phyloP scores from a whole-genome alignment of 2,329 filamentous ascomycete species.

The Colletotrichum tropicicola region DNA sequence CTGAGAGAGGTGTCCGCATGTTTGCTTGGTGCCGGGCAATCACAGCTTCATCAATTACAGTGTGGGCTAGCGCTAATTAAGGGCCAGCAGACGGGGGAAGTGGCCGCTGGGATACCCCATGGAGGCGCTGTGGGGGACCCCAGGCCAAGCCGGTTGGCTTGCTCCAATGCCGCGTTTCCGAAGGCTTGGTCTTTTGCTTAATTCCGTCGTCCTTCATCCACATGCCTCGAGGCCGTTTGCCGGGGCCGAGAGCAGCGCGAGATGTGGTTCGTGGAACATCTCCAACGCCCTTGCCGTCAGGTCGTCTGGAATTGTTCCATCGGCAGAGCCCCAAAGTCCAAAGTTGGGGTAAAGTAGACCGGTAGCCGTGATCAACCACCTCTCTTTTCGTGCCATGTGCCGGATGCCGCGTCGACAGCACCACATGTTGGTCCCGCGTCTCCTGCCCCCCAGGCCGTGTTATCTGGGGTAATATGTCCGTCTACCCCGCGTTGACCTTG shows the following conservation, averaged over 20 bases:
- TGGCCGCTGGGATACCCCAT: constrained; percentile 3
- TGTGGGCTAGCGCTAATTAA: constrained; percentile 26
- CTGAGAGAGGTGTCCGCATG: not conserved
- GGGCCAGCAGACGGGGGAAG: not conserved
- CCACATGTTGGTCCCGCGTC: too few species aligned
- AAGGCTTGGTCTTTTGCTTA: constrained; percentile 21
- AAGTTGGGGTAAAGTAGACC: constrained; percentile 8
- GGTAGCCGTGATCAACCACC: not conserved
- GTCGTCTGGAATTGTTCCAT: constrained; percentile 19
- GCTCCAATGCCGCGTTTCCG: constrained; percentile 9
- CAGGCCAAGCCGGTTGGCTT: constrained; percentile 24
- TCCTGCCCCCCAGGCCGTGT: not conserved
- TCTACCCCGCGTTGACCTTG: constrained; percentile 15
- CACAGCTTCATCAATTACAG: constrained; percentile 1
- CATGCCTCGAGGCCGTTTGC: not conserved
- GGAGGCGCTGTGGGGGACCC: constrained; percentile 8
- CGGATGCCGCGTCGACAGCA: not conserved
- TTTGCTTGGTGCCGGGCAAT: constrained; percentile 5
- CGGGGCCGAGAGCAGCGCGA: not conserved
- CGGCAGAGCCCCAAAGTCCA: constrained; percentile 30
- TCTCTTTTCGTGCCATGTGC: not conserved
- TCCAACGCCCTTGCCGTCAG: not conserved
- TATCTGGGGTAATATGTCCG: constrained; percentile 20
- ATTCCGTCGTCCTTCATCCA: not conserved
- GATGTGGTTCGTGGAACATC: constrained; percentile 27